Base-by-base conservation (phyloP, 75 land plant species). In the Cunninghamia lanceolata region DNA sequence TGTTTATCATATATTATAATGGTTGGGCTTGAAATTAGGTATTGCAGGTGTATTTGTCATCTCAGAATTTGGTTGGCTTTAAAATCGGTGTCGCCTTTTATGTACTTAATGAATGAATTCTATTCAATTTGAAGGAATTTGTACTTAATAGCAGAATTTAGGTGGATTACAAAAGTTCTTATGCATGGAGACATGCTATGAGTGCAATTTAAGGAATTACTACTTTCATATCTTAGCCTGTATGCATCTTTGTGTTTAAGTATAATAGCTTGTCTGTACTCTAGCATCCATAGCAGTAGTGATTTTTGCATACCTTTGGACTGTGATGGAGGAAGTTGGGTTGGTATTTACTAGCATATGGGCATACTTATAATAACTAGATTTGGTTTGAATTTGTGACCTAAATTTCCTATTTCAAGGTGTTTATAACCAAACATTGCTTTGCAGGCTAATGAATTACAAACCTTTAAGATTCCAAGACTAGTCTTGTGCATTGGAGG, bases 361-460 rank as follows among this genome's bases (percentile, higher is more conserved):
- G 76, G 76, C 9, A 73, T 73, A 34, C 19, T 76, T 39, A 38
- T 36, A 76, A 36, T 36, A 14, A 36, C 25, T 36, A 21, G 16
- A 39, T 76, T 17, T 15, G 14, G 43, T 59, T 9, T 38, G 79
- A 76, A 42, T 76, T 76, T 76, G 4, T 6, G 15, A 76, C 15
- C 42, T 17, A 19, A 25, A 34, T 36, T 76, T 76, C 42, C 21
- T 36, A 8, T 15, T 76, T 38, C 17, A 36, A 76, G 40, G 42
- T 4, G 19, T 38, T 15, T 36, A 8, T 39, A 76, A 38, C 40
- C 21, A 76, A 76, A 19, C 42, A 38, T 76, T 76, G 7, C 21
- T 76, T 34, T 76, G 79, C 79, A 96, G 99, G 94, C 89, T 73
- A 90, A 93, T 85, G 36, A 82, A 34, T 80, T 95, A 89, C 99